Conservation (phyloP, 2,329 filamentous ascomycete species). For the Lecanosticta acicola region DNA sequence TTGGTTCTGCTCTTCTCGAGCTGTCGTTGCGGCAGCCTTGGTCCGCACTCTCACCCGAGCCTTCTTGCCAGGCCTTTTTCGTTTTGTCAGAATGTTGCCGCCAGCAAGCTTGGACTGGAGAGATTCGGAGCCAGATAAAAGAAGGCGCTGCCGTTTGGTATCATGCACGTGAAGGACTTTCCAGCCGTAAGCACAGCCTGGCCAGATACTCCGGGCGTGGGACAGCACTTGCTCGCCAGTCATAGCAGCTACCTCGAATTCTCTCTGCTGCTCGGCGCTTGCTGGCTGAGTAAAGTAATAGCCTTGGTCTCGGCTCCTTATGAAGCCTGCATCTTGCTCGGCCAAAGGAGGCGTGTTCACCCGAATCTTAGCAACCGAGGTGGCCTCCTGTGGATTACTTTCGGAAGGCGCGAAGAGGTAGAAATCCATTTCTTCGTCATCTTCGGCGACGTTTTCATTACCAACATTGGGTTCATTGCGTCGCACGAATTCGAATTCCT, state of each 20-base stretch:
- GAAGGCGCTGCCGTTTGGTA: slow-evolving; percentile 12
- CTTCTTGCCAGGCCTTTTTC: slow-evolving; percentile 30
- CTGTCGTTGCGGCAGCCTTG: slow-evolving; percentile 21
- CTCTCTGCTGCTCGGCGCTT: slow-evolving; percentile 3
- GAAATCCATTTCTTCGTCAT: slow-evolving; percentile 17
- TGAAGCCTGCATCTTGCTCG: slow-evolving; percentile 15
- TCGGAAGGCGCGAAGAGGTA: slow-evolving; percentile 17
- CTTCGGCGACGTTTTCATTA: background rate
- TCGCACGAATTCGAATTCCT: slow-evolving; percentile 18
- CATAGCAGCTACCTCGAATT: slow-evolving; percentile 13
- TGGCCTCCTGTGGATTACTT: background rate
- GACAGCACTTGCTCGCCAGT: slow-evolving; percentile 15
- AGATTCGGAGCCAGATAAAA: slow-evolving; percentile 5
- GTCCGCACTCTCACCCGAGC: slow-evolving; percentile 25
- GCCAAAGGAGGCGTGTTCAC: slow-evolving; percentile 17
- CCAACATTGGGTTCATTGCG: slow-evolving; percentile 1
- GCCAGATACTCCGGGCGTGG: slow-evolving; percentile 11
- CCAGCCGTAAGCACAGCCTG: slow-evolving; percentile 20
- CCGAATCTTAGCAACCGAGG: slow-evolving; percentile 17
- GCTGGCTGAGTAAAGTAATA: slow-evolving; percentile 18
- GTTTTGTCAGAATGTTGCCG: slow-evolving; percentile 15
- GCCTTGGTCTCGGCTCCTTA: slow-evolving; percentile 9
- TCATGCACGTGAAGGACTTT: slow-evolving; percentile 17
- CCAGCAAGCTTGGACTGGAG: slow-evolving; percentile 6
- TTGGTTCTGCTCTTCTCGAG: slow-evolving; percentile 19